Evolutionary conservation across 345 rosid species (phyloP).

Genomic region (Brassica napus): Da-Ae NC_063444.1:264501-265000

Average conservation of each 20-base stretch:
- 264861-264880: conserved; percentile 73
- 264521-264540: conserved; percentile 49
- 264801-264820: conserved; percentile 45
- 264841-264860: conserved; percentile 52
- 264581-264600: conserved; percentile 46
- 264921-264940: too few relatives aligned
- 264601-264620: conserved; percentile 45
- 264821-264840: conserved; percentile 43
- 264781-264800: conserved; percentile 52
- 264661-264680: conserved; percentile 27
- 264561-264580: conserved; percentile 52
- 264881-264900: conserved; percentile 57
- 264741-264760: conserved; percentile 44
- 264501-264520: conserved; percentile 59
- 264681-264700: conserved; percentile 33
- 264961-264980: too few relatives aligned
- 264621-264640: conserved; percentile 48
- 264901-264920: too few relatives aligned
- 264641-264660: conserved; percentile 47
- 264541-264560: conserved; percentile 52
- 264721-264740: conserved; percentile 53
- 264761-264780: conserved; percentile 60
- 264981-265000: background rate
- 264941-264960: too few relatives aligned
- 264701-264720: conserved; percentile 51